These are phyloP conservation scores for Endocarpon pusillum DNA, from an alignment of 495 filamentous ascomycete species.

Conservation along the genomic window DNA sequence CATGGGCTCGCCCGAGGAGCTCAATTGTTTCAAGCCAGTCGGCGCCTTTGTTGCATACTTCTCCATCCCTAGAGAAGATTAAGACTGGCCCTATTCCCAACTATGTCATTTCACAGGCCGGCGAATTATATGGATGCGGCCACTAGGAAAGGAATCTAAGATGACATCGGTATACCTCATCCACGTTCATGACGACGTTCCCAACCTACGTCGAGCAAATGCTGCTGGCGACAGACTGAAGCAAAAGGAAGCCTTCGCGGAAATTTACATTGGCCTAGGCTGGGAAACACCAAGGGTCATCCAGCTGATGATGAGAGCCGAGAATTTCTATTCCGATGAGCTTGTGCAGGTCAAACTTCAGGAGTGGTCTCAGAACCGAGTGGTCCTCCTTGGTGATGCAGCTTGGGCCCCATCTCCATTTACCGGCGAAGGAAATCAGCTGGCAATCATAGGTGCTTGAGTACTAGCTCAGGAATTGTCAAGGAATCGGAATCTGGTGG, in stretches of 20 bases:
- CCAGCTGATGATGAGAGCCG: constrained; percentile 6
- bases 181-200: constrained; percentile 3
- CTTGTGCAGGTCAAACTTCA: constrained; percentile 9
- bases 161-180: constrained; percentile 9
- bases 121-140: constrained; percentile 7
- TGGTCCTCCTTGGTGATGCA: constrained; percentile 9
- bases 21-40: constrained; percentile 7
- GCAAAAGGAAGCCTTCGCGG: constrained; percentile 7
- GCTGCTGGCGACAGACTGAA: constrained; percentile 5
- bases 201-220: constrained; percentile 6
- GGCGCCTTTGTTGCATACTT: constrained; percentile 9
- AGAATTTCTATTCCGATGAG: constrained; percentile 12
- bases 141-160: constrained; percentile 3
- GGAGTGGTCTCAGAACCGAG: constrained; percentile 8
- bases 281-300: constrained; percentile 10
- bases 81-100: constrained; percentile 8
- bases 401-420: constrained; percentile 9
- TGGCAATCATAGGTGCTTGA: constrained; percentile 12
- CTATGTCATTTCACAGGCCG: constrained; percentile 8
- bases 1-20: constrained; percentile 4
- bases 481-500: constrained; percentile 4
- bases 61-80: constrained; percentile 6
- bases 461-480: constrained; percentile 8
- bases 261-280: constrained; percentile 7
- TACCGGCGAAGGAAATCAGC: constrained; percentile 9